Evolutionary conservation across 2,329 filamentous ascomycete species (phyloP), one percentile per base, ranked within the genome.

Genomic region (Beauveria sp.): DNA sequence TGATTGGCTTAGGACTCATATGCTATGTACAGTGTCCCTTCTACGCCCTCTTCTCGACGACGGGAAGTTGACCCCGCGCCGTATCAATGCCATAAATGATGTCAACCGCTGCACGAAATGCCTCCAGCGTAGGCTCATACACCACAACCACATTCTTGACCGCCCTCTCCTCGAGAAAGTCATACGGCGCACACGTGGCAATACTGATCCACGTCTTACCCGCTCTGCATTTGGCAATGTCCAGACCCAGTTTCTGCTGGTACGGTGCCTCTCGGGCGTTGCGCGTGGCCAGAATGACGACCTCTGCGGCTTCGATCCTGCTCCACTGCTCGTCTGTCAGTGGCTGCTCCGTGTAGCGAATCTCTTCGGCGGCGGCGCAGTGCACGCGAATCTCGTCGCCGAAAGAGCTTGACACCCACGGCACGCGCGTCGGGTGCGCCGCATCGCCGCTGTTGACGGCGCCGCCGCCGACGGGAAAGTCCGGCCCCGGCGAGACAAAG

Each of bases 81-180:
- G 52, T 40, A 4, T 59, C 62, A 20, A 59, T 37, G 1, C 66
- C 67, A 44, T 67, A 68, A 1, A 69, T 37, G 7, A 69, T 52
- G 37, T 67, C 63, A 3, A 64, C 62, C 1, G 63, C 67, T 1
- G 66, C 57, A 9, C 61, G 51, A 50, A 69, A 68, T 0, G 67
- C 67, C 22, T 69, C 67, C 12, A 66, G 58, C 3, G 67, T 69
- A 6, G 67, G 67, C 59, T 69, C 67, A 53, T 69, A 69, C 22
- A 68, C 64, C 3, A 64, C 65, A 48, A 68, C 44, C 40, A 67
- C 67, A 3, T 67, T 69, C 58, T 58, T 47, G 6, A 68, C 59
- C 16, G 66, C 60, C 14, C 8, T 8, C 14, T 66, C 63, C 12
- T 69, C 65, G 14, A 69, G 18, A 26, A 69, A 69, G 34, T 69